phyloP scores from a whole-genome alignment of 345 rosid genomes.

The Bruguiera sexangula region DNA sequence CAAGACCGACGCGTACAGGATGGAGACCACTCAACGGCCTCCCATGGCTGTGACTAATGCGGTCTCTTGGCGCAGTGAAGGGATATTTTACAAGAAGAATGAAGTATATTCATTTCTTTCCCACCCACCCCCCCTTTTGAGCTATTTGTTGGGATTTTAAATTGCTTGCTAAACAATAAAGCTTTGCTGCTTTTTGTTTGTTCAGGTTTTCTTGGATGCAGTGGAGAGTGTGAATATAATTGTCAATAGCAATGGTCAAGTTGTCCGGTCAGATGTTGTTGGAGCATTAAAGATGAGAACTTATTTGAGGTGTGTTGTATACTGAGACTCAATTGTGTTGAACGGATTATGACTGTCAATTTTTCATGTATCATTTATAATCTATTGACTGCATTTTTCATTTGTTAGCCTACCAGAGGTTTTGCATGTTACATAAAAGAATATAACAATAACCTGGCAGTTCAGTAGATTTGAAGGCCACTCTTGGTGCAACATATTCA shows the following conservation, averaged over 20 bases:
- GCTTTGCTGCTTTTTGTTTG: conserved; percentile 12
- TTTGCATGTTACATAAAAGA: not conserved
- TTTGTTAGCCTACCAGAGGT: not conserved
- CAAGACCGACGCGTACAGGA: conserved; percentile 94
- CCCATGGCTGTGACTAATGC: conserved; percentile 99
- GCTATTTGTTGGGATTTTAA: conserved; percentile 1
- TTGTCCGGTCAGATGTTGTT: conserved; percentile 88
- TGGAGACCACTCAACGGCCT: conserved; percentile 95
- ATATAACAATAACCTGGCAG: conserved; percentile 1
- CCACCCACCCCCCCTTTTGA: not conserved
- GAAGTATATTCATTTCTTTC: conserved; percentile 46
- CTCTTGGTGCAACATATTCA: not conserved
- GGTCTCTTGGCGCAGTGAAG: conserved; percentile 98
- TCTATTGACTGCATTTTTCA: not conserved
- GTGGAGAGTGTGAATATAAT: conserved; percentile 94
- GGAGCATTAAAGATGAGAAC: conserved; percentile 99
- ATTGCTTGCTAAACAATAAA: conserved; percentile 7
- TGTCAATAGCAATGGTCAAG: conserved; percentile 96
- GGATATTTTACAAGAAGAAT: conserved; percentile 82
- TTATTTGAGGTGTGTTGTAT: conserved; percentile 58
- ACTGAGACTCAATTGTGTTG: not conserved
- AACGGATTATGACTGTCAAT: not conserved
- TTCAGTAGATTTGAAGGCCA: not conserved
- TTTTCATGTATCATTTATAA: conserved; percentile 6
- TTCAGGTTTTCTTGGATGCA: conserved; percentile 90